phyloP scores from a whole-genome alignment of 495 filamentous ascomycete species.

The Lasiosphaeriaceae sp. region DNA sequence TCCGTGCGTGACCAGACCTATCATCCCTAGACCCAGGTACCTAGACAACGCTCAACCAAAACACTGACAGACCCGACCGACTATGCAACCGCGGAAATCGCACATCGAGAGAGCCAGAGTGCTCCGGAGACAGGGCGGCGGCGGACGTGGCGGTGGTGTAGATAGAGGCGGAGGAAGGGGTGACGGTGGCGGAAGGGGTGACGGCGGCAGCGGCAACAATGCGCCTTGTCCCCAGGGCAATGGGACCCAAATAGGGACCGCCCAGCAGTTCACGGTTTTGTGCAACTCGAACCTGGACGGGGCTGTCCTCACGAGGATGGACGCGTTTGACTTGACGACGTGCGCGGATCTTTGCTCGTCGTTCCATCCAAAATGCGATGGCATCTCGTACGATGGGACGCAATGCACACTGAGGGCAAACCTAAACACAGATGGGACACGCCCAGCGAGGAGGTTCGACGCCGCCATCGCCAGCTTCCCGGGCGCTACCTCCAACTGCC shows the following conservation, averaged over 20 bases:
- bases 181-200: not conserved
- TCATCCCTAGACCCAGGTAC: not conserved
- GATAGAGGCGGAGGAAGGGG: not conserved
- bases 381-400: conserved; percentile 19
- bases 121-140: conserved; percentile 1
- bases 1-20: not conserved
- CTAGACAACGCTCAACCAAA: not conserved
- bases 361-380: conserved; percentile 34
- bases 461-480: conserved; percentile 28
- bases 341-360: conserved; percentile 33
- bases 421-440: conserved; percentile 11
- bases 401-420: conserved; percentile 23
- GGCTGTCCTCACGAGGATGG: conserved; percentile 18
- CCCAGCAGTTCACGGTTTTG: conserved; percentile 30
- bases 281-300: conserved; percentile 28
- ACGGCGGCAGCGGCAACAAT: conserved; percentile 1
- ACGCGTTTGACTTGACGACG: conserved; percentile 22
- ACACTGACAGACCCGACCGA: not conserved
- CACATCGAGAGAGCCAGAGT: conserved; percentile 1
- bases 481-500: conserved; percentile 26
- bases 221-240: conserved; percentile 30
- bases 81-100: conserved; percentile 10
- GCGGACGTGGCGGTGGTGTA: no score
- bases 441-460: conserved; percentile 22
- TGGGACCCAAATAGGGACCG: conserved; percentile 27